Conservation (phyloP, 1,139 yeast species). For the Taiozyma sp. region DNA sequence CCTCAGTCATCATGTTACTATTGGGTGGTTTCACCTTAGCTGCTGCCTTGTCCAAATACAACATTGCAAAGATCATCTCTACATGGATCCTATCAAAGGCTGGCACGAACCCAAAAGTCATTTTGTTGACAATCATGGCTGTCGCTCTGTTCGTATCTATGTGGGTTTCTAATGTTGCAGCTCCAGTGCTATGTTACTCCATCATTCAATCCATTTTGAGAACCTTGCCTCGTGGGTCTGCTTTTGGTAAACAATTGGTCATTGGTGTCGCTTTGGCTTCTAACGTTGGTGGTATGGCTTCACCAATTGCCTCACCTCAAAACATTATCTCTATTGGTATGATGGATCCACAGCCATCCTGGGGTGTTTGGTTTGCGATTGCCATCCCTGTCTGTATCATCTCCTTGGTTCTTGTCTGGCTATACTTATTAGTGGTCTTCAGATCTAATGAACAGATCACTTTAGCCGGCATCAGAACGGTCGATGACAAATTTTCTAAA, state of each 20-base stretch:
- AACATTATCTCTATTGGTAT: conserved; percentile 84
- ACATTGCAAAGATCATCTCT: conserved; percentile 80
- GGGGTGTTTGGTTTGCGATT: conserved; percentile 93
- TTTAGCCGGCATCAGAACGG: conserved; percentile 47
- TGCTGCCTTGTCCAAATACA: conserved; percentile 87
- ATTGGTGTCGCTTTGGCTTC: conserved; percentile 90
- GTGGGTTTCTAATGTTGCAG: conserved; percentile 97
- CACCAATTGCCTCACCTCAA: conserved; percentile 95
- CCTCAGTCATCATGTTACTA: conserved; percentile 82
- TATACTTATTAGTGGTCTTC: conserved; percentile 62
- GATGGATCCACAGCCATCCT: conserved; percentile 87
- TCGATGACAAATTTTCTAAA: conserved; percentile 59
- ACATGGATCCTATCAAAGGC: conserved; percentile 77
- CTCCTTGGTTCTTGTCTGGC: conserved; percentile 65
- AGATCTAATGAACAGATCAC: conserved; percentile 53
- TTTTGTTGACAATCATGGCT: conserved; percentile 74
- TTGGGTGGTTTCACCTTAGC: conserved; percentile 94
- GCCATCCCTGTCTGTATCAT: conserved; percentile 74
- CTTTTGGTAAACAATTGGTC: conserved; percentile 78
- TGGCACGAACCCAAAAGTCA: conserved; percentile 79
- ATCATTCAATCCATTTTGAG: conserved; percentile 85
- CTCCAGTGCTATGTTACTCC: conserved; percentile 88
- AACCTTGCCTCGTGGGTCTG: conserved; percentile 72
- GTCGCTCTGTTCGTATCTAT: conserved; percentile 83
- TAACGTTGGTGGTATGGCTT: conserved; percentile 92